These are phyloP conservation scores for Forsythia viridissima DNA, from an alignment of 257 asterid genomes.

Conservation along the genomic window DNA sequence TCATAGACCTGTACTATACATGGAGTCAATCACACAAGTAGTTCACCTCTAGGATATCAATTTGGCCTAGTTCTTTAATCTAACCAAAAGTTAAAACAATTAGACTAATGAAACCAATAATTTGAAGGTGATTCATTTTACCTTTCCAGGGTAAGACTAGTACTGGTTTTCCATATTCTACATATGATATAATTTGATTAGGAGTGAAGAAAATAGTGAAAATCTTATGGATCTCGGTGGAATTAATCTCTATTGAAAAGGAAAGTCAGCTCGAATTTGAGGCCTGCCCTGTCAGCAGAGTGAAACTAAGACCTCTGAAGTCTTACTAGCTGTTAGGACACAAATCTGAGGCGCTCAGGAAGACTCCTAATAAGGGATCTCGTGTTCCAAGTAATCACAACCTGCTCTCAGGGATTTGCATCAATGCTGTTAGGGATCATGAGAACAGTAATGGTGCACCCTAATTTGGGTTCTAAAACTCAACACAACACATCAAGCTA, in stretches of 20 bases:
- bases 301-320: not conserved
- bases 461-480: not conserved
- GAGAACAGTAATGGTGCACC: not conserved
- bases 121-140: not conserved
- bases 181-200: too few species aligned
- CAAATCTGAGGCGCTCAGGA: not conserved
- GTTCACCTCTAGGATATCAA: not conserved
- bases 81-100: not conserved
- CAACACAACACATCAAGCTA: not conserved
- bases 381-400: not conserved
- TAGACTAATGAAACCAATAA: not conserved
- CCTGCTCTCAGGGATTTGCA: not conserved
- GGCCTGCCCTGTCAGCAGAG: not conserved
- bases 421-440: not conserved
- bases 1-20: not conserved
- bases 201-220: not conserved
- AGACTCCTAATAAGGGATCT: not conserved
- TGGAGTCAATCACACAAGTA: not conserved
- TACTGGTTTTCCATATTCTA: not conserved
- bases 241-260: not conserved
- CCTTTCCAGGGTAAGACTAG: not conserved
- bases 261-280: not conserved
- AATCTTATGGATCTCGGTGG: not conserved
- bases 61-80: not conserved
- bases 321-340: not conserved